Conservation (phyloP, 2,329 filamentous ascomycete genomes). For the Alternaria solani region DNA sequence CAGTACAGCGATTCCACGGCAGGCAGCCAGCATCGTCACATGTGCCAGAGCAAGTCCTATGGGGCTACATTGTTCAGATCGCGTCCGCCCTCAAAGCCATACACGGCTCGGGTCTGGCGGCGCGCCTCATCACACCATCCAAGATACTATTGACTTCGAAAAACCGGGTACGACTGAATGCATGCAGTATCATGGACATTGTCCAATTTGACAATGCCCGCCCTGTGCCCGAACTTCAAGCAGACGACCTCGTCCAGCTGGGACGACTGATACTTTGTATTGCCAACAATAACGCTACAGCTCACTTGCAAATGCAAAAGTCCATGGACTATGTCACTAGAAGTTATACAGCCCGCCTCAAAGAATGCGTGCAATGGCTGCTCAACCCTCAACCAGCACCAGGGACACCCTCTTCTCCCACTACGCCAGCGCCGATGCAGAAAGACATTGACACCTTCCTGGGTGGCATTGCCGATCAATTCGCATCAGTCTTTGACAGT, state of each 20-base stretch:
- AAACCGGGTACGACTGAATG: conserved; percentile 86
- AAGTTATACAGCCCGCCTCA: conserved; percentile 79
- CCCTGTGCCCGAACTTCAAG: conserved; percentile 77
- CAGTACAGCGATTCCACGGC: conserved; percentile 50
- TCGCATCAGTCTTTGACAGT: conserved; percentile 78
- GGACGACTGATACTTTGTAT: conserved; percentile 85
- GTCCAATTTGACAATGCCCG: conserved; percentile 78
- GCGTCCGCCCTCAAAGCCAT: conserved; percentile 87
- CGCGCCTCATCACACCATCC: conserved; percentile 82
- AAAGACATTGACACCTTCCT: conserved; percentile 85
- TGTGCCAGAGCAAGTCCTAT: conserved; percentile 76
- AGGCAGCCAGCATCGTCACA: conserved; percentile 46
- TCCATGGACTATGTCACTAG: conserved; percentile 79
- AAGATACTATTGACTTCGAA: conserved; percentile 92
- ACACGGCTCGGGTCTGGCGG: conserved; percentile 81
- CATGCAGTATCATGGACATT: conserved; percentile 89
- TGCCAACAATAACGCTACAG: conserved; percentile 70
- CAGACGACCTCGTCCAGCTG: conserved; percentile 85
- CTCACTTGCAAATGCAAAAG: conserved; percentile 70
- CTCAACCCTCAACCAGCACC: conserved; percentile 63
- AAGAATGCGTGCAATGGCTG: conserved; percentile 83
- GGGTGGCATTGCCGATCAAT: conserved; percentile 77
- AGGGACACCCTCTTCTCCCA: conserved; percentile 42
- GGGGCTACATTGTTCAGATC: conserved; percentile 93
- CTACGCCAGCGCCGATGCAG: conserved; percentile 48